Percentiles rank a stretch among this genome's conserved stretches.
Conservation (phyloP, 768 basidiomycete genomes). For the Gyrodon lividus region DNA sequence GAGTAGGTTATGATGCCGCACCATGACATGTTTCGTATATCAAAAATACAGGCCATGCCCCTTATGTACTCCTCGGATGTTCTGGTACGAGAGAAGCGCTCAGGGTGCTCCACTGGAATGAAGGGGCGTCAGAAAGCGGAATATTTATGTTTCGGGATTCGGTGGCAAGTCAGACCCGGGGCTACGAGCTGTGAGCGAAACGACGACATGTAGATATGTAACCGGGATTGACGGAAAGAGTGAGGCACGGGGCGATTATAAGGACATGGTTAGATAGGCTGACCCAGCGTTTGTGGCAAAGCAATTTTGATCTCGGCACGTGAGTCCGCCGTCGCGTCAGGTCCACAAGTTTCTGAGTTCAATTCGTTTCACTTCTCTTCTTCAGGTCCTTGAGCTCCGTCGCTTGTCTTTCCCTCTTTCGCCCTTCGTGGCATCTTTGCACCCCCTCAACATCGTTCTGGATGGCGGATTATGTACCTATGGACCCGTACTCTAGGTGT, state of each 20-base stretch:
- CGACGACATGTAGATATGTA: too few relatives aligned
- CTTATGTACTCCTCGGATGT: slow-evolving; percentile 27
- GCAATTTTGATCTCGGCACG: slow-evolving; percentile 23
- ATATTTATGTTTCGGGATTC: not conserved
- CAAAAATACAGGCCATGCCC: slow-evolving; percentile 39
- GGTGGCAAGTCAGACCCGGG: not conserved
- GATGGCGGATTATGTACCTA: slow-evolving; percentile 58
- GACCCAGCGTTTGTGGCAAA: slow-evolving; percentile 2
- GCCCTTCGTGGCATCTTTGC: slow-evolving; percentile 47
- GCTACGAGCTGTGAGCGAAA: not conserved
- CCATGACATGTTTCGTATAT: slow-evolving; percentile 33
- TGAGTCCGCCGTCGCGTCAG: slow-evolving; percentile 34
- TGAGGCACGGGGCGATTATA: too few relatives aligned
- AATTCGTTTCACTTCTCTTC: slow-evolving; percentile 30
- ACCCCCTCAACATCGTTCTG: slow-evolving; percentile 24
- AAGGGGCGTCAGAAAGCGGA: slow-evolving; percentile 5
- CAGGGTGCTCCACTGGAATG: slow-evolving; percentile 22
- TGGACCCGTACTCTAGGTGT: slow-evolving; percentile 66
- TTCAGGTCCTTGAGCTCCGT: slow-evolving; percentile 25
- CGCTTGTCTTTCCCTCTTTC: slow-evolving; percentile 33
- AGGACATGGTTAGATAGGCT: not conserved
- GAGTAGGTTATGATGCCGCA: slow-evolving; percentile 49
- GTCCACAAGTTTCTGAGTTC: slow-evolving; percentile 24
- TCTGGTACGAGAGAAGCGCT: not conserved
- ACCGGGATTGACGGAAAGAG: too few relatives aligned